Evolutionary conservation across 306 rosid genomes (phyloP).

Genomic region (Fagus crenata): DNA sequence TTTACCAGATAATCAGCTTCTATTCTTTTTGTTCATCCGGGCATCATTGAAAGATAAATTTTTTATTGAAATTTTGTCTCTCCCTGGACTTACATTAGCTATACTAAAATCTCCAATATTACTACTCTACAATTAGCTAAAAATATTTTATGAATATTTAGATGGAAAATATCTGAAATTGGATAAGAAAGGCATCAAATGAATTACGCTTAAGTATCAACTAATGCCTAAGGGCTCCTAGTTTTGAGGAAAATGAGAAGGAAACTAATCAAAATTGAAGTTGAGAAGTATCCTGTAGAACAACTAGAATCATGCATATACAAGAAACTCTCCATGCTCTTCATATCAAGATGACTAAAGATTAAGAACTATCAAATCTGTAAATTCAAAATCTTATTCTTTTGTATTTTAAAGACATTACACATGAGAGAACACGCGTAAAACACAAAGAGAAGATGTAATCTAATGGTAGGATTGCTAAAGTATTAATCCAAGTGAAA

Average conservation of each 20-base stretch:
- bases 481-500: no score
- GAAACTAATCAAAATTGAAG: not conserved
- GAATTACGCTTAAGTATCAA: not conserved
- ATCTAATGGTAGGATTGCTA: no score
- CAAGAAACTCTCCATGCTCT: no score
- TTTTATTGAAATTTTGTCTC: no score
- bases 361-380: no score
- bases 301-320: not conserved
- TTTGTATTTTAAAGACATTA: no score
- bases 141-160: not conserved
- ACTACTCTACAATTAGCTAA: not conserved
- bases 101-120: not conserved
- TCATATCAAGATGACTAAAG: no score
- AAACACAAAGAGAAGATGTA: no score
- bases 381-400: no score
- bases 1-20: not conserved
- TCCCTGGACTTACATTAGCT: not conserved
- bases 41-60: not conserved
- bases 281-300: not conserved
- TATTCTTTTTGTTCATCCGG: not conserved
- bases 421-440: no score
- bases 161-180: not conserved
- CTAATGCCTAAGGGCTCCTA: not conserved
- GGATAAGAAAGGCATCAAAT: not conserved
- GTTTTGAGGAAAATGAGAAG: not conserved